Percentiles rank a stretch among this genome's conserved stretches.
Conservation (phyloP, 306 rosid species). For the Nissolia schottii region DNA sequence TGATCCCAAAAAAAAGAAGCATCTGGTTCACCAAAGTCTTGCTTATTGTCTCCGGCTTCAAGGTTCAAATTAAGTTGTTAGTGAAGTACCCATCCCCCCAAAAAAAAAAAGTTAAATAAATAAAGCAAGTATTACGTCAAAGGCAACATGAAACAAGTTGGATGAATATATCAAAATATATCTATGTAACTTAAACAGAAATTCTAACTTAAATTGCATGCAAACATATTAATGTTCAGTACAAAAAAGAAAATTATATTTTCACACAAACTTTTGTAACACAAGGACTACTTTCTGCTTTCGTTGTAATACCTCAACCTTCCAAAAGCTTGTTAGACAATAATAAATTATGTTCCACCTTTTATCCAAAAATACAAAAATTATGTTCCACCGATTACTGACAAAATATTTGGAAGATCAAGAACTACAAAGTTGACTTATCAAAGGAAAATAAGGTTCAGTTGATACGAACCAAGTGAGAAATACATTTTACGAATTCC, state of each 20-base stretch:
- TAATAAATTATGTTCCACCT: background rate
- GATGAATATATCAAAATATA: slow-evolving; percentile 3
- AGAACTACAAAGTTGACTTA: background rate
- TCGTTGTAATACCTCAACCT: background rate
- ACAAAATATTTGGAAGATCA: background rate
- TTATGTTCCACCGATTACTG: no score
- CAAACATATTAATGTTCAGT: background rate
- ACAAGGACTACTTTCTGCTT: background rate
- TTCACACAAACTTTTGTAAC: background rate
- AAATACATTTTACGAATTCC: background rate
- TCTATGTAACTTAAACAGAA: background rate
- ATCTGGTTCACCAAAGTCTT: slow-evolving; percentile 96
- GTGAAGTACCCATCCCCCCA: slow-evolving; percentile 8
- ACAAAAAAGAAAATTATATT: no score
- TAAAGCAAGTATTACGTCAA: slow-evolving; percentile 8
- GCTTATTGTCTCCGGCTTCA: slow-evolving; percentile 96
- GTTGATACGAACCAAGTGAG: background rate
- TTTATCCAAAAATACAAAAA: background rate
- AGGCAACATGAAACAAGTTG: background rate
- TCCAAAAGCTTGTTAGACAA: background rate
- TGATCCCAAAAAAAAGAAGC: slow-evolving; percentile 81
- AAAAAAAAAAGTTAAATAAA: background rate
- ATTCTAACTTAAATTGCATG: slow-evolving; percentile 1
- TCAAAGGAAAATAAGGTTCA: background rate
- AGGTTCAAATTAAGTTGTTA: slow-evolving; percentile 39